A percentile compares a stretch with the other conserved stretches of the same genome.
Evolutionary conservation across 164 flowering plant species (phyloP).

Genomic region (Paratinospora sagittata): DNA sequence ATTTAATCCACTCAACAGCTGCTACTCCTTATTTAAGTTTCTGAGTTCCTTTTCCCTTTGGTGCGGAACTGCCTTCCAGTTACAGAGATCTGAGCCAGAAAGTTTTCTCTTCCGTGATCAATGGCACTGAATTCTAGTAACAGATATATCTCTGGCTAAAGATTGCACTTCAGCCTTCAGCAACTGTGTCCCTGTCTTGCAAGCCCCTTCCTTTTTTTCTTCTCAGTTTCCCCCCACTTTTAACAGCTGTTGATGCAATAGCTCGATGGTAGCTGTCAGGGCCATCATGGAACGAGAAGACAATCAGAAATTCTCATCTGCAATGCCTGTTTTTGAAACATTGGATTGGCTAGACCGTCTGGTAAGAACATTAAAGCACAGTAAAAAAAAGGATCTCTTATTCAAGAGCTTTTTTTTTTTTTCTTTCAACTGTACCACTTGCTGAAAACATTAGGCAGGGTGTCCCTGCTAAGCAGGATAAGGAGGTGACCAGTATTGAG

Average conservation of each 20-base stretch:
- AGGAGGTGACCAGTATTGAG: slow-evolving; percentile 1
- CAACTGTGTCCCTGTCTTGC: not conserved
- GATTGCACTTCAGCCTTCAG: slow-evolving; percentile 8
- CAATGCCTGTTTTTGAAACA: slow-evolving; percentile 39
- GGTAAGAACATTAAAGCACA: slow-evolving; percentile 23
- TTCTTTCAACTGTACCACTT: slow-evolving; percentile 19
- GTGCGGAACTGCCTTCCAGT: too few relatives aligned
- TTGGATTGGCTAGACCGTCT: slow-evolving; percentile 55
- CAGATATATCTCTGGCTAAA: not conserved
- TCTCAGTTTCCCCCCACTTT: not conserved
- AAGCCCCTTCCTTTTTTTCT: not conserved
- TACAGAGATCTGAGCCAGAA: too few relatives aligned
- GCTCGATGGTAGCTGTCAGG: not conserved
- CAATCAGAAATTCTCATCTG: slow-evolving; percentile 15
- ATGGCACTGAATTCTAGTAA: too few relatives aligned
- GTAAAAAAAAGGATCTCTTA: too few relatives aligned
- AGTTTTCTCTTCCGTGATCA: too few relatives aligned
- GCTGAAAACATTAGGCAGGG: slow-evolving; percentile 13
- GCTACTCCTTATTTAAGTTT: not conserved
- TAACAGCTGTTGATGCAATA: not conserved
- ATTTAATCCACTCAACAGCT: slow-evolving; percentile 6
- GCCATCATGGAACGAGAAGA: slow-evolving; percentile 20
- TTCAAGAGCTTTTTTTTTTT: too few relatives aligned
- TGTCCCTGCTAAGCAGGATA: slow-evolving; percentile 8
- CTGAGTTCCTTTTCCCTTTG: not conserved